phyloP scores from a whole-genome alignment of 208 protist species.

The Giardia duodenalis region DNA sequence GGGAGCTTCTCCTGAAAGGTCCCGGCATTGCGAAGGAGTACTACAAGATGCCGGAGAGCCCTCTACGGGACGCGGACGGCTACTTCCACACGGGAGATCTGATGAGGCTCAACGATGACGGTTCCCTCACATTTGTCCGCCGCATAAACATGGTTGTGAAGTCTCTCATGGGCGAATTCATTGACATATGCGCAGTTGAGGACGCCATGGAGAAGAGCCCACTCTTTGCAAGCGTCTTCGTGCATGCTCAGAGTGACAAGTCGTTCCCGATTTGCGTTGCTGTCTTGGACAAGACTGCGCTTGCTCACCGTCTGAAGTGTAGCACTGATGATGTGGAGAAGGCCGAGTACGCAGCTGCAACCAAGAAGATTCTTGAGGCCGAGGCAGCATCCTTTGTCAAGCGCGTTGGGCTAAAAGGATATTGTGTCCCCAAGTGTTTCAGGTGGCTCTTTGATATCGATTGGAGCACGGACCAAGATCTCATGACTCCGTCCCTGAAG shows the following conservation, averaged over 20 bases:
- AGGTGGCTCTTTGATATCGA: neutral
- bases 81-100: constrained; percentile 12
- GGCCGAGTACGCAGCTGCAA: neutral
- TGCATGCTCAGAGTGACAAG: neutral
- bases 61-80: neutral
- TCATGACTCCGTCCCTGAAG: neutral
- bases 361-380: neutral
- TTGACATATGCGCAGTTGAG: neutral
- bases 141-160: neutral
- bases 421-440: neutral
- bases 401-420: neutral
- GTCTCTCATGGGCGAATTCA: neutral
- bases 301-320: neutral
- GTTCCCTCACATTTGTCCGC: neutral
- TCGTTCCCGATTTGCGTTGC: neutral
- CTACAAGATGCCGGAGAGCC: neutral
- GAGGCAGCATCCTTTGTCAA: neutral
- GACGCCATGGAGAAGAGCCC: neutral
- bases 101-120: neutral
- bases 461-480: neutral
- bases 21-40: neutral
- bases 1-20: neutral
- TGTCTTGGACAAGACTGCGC: neutral
- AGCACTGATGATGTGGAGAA: neutral
- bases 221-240: neutral